Percentiles rank a stretch among this genome's conserved stretches.
phyloP scores from a whole-genome alignment of 202 grass and related monocot species.

The Setaria italica region DNA sequence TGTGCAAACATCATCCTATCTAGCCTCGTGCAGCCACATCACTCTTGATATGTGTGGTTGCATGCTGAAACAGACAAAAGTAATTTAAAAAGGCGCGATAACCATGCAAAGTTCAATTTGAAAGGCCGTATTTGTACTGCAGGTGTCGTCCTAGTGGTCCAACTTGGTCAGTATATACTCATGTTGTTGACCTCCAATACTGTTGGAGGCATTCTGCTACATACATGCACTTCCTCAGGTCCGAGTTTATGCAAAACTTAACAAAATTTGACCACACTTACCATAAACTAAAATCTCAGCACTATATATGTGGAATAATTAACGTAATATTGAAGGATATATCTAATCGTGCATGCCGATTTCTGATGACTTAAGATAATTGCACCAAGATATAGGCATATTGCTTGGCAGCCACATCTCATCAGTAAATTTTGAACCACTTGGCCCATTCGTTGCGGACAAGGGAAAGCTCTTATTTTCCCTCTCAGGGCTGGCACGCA shows the following conservation, averaged over 20 bases:
- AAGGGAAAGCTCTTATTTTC: neutral
- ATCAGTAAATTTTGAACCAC: neutral
- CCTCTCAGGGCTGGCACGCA: neutral
- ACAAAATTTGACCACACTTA: neutral
- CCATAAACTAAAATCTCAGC: too few relatives aligned
- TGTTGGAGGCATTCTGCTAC: neutral
- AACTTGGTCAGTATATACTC: slow-evolving; percentile 33
- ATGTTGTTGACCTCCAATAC: slow-evolving; percentile 17
- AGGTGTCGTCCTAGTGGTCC: slow-evolving; percentile 24
- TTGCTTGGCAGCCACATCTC: neutral
- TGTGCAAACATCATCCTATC: neutral
- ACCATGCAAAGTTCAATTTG: neutral
- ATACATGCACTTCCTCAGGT: neutral
- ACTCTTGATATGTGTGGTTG: slow-evolving; percentile 1
- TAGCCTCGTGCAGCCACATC: neutral
- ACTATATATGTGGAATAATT: too few relatives aligned
- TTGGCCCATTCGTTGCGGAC: neutral
- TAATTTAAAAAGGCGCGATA: neutral
- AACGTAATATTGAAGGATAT: too few relatives aligned
- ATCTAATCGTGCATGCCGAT: too few relatives aligned
- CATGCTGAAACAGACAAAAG: neutral
- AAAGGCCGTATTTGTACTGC: slow-evolving; percentile 23
- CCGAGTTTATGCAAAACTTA: too few relatives aligned
- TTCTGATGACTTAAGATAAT: too few relatives aligned
- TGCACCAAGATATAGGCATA: neutral